Base-by-base conservation (phyloP, 1,284 basidiomycete species). In the Heterobasidion annosum region DNA sequence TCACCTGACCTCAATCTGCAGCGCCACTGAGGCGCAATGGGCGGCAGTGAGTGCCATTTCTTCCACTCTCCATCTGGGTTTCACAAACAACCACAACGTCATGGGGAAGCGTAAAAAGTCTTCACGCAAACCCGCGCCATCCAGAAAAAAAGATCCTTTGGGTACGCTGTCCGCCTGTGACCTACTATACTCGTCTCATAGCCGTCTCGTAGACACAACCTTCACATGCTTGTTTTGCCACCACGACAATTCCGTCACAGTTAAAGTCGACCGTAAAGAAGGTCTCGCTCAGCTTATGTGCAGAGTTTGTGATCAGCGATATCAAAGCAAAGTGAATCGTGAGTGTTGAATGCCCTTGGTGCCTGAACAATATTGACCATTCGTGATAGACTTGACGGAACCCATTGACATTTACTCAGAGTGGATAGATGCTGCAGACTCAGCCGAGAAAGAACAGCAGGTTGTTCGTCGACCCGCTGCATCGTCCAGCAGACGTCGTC, bases 181-280 rank as follows among this genome's bases (percentile, higher is more conserved):
- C 13, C 46, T 49, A 48, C 48, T 15, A 44, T 51, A 48, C 40
- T 45, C 13, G 48, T 44, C 42, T 35, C 51, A 55, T 48, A 52
- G 8, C 56, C 46, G 15, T 56, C 42, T 52, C 54, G 47, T 66
- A 91, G 88, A 90, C 59, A 85, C 83, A 7, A 75, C 81, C 47
- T 91, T 91, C 66, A 88, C 88, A 34, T 91, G 88, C 67, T 73
- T 94, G n/a, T 94, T 93, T 69, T 94, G 91, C 70, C 85, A 93
- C 70, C 91, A 94, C 67, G 88, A 93, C 65, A 90, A 88, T 64
- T 88, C 91, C 18, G 91, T 94, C 53, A 88, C 84, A 10, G 91
- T 93, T 54, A 82, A 90, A 67, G 77, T 94, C 62, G 88, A 92
- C 72, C 79, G 83, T 64, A 92, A 91, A 67, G 90, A 91, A 64